phyloP scores from a whole-genome alignment of 345 rosid genomes.

The Citrus glauca region DNA sequence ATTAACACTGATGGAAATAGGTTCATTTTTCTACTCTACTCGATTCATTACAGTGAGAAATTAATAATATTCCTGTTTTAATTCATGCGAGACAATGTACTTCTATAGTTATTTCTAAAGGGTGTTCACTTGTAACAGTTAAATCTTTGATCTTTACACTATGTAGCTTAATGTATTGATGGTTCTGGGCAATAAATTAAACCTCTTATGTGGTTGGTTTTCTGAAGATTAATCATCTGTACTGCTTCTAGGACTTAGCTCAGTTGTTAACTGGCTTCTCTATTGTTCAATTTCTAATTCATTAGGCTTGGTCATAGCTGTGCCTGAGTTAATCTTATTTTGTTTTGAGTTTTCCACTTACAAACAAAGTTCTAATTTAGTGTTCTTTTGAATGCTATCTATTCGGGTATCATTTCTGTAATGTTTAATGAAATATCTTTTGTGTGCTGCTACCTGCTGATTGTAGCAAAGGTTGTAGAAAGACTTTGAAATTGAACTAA shows the following conservation, averaged over 20 bases:
- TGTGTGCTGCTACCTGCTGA: neutral
- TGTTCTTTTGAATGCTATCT: neutral
- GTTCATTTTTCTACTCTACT: conserved; percentile 6
- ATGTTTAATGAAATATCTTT: neutral
- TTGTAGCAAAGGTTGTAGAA: neutral
- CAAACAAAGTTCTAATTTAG: neutral
- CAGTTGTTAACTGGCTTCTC: neutral
- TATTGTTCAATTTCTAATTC: neutral
- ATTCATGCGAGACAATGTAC: neutral
- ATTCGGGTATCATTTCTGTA: neutral
- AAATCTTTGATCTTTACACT: neutral
- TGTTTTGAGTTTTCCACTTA: neutral
- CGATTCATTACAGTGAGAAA: neutral
- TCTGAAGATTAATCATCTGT: neutral
- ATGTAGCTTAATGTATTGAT: neutral
- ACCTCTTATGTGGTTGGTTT: conserved; percentile 1
- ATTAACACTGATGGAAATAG: neutral
- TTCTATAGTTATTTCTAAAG: neutral
- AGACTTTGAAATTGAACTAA: neutral
- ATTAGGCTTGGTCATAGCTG: neutral
- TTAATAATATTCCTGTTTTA: neutral
- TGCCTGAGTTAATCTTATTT: neutral
- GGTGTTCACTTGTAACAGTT: neutral
- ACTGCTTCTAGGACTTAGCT: neutral
- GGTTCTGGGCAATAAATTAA: neutral